phyloP scores from a whole-genome alignment of 2,329 filamentous ascomycete genomes.

The Ophiocordyceps sinensis region DNA sequence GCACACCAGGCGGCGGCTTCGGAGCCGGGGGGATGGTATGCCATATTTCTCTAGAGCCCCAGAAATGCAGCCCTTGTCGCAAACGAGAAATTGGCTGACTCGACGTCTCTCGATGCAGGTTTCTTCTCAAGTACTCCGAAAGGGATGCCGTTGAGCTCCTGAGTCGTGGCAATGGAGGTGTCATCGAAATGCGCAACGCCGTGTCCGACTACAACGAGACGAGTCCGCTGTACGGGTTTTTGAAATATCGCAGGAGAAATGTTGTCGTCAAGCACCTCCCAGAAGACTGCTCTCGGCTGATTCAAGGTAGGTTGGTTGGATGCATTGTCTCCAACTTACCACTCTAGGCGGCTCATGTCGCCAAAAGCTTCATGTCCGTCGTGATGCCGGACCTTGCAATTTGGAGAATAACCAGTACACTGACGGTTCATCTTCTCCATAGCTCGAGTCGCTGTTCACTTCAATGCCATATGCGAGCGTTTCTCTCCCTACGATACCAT shows the following conservation, averaged over 20 bases:
- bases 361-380: background rate
- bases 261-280: conserved; percentile 88
- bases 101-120: conserved; percentile 41
- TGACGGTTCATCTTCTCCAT: conserved; percentile 5
- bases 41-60: background rate
- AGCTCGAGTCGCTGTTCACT: conserved; percentile 73
- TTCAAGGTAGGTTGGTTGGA: conserved; percentile 58
- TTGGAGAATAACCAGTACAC: background rate
- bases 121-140: conserved; percentile 79
- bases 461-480: conserved; percentile 49
- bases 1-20: conserved; percentile 66
- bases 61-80: background rate
- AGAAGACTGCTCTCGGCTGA: conserved; percentile 73
- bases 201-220: conserved; percentile 69
- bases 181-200: conserved; percentile 66
- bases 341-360: background rate
- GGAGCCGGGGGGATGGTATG: conserved; percentile 91
- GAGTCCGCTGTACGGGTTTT: conserved; percentile 81
- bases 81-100: conserved; percentile 5
- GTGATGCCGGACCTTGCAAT: background rate
- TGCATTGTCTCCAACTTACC: background rate
- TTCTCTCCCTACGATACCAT: conserved; percentile 80
- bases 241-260: conserved; percentile 79
- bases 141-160: conserved; percentile 79
- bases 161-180: conserved; percentile 62